Percentiles rank a stretch among this genome's conserved stretches.
Conservation (phyloP, 176 grass and related monocot genomes). For the Oryza coarctata region DNA sequence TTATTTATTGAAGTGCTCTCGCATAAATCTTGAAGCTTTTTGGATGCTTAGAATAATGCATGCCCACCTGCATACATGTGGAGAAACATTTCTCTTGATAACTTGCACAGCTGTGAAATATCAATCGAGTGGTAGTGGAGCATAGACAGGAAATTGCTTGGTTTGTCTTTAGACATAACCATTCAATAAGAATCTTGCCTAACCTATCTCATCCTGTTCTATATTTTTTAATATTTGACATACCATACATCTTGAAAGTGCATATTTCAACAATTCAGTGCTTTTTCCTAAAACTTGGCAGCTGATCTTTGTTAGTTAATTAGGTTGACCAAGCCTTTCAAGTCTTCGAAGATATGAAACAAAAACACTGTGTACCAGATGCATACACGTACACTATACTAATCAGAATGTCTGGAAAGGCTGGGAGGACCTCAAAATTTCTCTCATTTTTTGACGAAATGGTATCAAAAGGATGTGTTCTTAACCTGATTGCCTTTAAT, state of each 20-base stretch:
- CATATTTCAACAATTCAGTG: constrained; percentile 2
- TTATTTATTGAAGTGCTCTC: background rate
- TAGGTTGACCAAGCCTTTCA: constrained; percentile 78
- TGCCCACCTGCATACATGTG: background rate
- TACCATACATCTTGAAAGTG: background rate
- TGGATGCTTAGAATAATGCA: background rate
- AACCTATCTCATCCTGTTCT: background rate
- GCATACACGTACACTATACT: constrained; percentile 91
- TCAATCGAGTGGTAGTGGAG: background rate
- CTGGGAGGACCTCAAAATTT: constrained; percentile 58
- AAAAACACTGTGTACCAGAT: constrained; percentile 69
- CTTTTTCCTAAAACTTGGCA: background rate
- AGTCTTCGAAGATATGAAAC: constrained; percentile 98
- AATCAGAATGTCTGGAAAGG: constrained; percentile 88
- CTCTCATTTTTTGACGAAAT: constrained; percentile 85
- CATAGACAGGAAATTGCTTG: background rate
- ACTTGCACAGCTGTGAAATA: constrained; percentile 3
- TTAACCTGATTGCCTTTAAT: constrained; percentile 83
- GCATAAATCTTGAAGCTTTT: background rate
- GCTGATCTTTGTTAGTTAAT: constrained; percentile 37
- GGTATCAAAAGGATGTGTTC: constrained; percentile 58
- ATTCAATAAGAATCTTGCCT: background rate
- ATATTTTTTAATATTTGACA: background rate
- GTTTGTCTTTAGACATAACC: background rate
- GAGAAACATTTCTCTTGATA: background rate